These are phyloP conservation scores for Rhododendron molle DNA, from an alignment of 148 eudicot genomes.

Conservation along the genomic window DNA sequence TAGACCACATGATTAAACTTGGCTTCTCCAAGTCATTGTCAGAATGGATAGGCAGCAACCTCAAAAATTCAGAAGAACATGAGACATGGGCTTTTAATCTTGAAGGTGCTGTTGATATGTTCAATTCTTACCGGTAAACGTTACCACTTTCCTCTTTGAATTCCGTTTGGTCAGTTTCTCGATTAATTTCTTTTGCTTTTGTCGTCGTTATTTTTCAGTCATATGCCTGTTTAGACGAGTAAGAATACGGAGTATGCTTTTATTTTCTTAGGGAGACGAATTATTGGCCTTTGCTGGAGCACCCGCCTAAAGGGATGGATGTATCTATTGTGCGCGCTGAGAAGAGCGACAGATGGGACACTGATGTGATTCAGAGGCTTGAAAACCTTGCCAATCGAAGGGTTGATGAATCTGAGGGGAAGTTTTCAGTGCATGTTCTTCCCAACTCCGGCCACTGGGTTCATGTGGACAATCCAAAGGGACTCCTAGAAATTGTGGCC, in stretches of 20 bases:
- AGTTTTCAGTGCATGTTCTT: constrained; percentile 60
- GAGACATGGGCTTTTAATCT: constrained; percentile 87
- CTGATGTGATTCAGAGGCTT: constrained; percentile 52
- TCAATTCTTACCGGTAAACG: constrained; percentile 79
- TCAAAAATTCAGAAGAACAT: constrained; percentile 66
- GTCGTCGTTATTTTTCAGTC: neutral
- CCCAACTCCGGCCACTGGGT: constrained; percentile 98
- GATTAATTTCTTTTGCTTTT: neutral
- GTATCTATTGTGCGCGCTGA: constrained; percentile 77
- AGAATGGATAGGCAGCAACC: constrained; percentile 89
- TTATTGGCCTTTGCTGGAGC: constrained; percentile 72
- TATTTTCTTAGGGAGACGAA: constrained; percentile 55
- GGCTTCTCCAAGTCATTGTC: constrained; percentile 91
- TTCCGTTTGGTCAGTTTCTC: neutral
- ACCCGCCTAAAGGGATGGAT: constrained; percentile 69
- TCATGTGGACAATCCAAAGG: constrained; percentile 93
- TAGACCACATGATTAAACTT: constrained; percentile 75
- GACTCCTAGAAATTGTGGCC: constrained; percentile 79
- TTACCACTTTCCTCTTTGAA: neutral
- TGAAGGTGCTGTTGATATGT: constrained; percentile 88
- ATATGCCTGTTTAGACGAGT: neutral
- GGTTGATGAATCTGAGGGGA: constrained; percentile 51
- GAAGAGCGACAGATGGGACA: constrained; percentile 91
- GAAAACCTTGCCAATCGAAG: constrained; percentile 41
- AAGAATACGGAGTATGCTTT: neutral